Base-by-base conservation (phyloP, 768 basidiomycete genomes). In the Omphalotus guepiniiformis region DNA sequence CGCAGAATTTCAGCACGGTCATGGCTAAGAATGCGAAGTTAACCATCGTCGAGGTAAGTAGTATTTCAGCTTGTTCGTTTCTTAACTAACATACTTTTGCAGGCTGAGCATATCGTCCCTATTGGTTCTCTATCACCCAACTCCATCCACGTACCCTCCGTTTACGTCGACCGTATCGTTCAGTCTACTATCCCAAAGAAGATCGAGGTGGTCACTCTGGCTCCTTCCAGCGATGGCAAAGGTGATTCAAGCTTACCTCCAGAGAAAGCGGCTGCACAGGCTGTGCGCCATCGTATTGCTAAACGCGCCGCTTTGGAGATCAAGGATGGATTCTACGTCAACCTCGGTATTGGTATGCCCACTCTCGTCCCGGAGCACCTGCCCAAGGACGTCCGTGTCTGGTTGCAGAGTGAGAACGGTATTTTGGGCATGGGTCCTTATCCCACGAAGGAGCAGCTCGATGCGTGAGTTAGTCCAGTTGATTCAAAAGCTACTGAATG, bases 61-160 rank as follows among this genome's bases (percentile, higher is more conserved):
- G 18, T 27, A 35, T 37, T 26, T 27, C 2, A 47, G n/a, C 45
- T 44, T 9, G 46, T 40, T 18, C 22, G 21, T 42, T 25, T 15
- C 21, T 22, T 27, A 19, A 52, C 22, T 46, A 34, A 21, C 18
- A 28, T 9, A 40, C 15, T n/a, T 42, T 37, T 15, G 2, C 47
- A 90, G 88, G 93, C 93, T 1, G 93, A 96, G 59, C 71, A 91
- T 55, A 93, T 96, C 48, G 90, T 95, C 21, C 86, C 92, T 2
- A 68, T 81, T 25, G 93, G 93, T 11, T 75, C 82, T 6, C 70
- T 96, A 49, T 88, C 88, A 41, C 86, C 92, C 12, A 83, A 87
- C 58, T 72, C 81, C 22, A 82, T 96, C 47, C 93, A 92, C 60
- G 64, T 91, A 16, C 89, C 88, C 2, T 87, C 88, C 21, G 82